These are phyloP conservation scores for Gleditsia sinensis DNA, from an alignment of 306 rosid genomes.

Conservation along the genomic window DNA sequence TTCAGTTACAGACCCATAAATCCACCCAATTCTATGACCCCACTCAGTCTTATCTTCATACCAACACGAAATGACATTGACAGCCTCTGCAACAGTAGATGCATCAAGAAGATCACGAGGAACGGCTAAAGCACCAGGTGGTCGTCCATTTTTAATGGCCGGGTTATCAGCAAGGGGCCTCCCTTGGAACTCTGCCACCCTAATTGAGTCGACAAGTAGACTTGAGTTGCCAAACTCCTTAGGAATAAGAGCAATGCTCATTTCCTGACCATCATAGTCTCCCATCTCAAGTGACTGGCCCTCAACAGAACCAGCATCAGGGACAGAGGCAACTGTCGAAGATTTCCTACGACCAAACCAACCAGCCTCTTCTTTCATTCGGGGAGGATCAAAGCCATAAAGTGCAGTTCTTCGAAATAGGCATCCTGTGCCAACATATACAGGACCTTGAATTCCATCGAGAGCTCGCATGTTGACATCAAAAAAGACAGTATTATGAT, in stretches of 20 bases:
- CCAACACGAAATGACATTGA: conserved; percentile 76
- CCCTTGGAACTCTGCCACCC: conserved; percentile 75
- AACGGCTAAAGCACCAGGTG: conserved; percentile 59
- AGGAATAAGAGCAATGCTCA: conserved; percentile 57
- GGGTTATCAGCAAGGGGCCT: conserved; percentile 76
- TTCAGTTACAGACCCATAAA: conserved; percentile 81
- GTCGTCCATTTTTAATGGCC: conserved; percentile 62
- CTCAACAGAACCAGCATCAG: conserved; percentile 48
- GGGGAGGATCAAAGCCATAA: conserved; percentile 81
- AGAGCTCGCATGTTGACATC: conserved; percentile 86
- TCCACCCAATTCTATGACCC: conserved; percentile 78
- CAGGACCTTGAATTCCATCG: conserved; percentile 82
- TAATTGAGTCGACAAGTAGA: conserved; percentile 60
- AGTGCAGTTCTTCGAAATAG: conserved; percentile 72
- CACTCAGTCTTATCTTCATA: conserved; percentile 82
- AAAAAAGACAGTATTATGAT: conserved; percentile 80
- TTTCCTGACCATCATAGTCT: conserved; percentile 51
- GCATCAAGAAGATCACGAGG: conserved; percentile 68
- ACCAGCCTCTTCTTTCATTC: conserved; percentile 39
- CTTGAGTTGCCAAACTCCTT: conserved; percentile 78
- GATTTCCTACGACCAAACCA: conserved; percentile 57
- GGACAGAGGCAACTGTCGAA: conserved; percentile 60
- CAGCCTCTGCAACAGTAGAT: conserved; percentile 65
- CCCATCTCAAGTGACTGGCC: conserved; percentile 41
- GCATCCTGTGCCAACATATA: conserved; percentile 85